Percentiles rank a stretch among this genome's conserved stretches.
Evolutionary conservation across 352 stramenopile genomes (phyloP).

Genomic region (Phytophthora litchii): DNA sequence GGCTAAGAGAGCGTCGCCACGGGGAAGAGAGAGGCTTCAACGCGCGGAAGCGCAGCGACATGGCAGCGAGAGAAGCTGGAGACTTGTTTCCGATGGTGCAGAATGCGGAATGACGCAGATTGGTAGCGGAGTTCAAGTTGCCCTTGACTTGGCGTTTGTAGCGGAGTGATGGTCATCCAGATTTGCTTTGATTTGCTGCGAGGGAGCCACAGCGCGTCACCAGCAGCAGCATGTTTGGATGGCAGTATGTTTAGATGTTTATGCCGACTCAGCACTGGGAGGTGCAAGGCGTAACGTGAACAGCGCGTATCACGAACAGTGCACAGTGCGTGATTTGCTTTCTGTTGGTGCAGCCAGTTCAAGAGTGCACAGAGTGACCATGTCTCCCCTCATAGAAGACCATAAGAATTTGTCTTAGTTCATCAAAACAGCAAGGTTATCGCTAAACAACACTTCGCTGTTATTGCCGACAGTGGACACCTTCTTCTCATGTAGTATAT

Average conservation of each 20-base stretch:
- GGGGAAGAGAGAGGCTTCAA: conserved; percentile 13
- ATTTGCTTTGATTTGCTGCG: conserved; percentile 23
- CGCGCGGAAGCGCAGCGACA: conserved; percentile 7
- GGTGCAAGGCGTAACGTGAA: conserved; percentile 18
- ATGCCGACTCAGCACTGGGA: not conserved
- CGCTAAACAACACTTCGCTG: too few species aligned
- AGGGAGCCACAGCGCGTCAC: conserved; percentile 21
- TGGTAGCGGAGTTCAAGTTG: conserved; percentile 22
- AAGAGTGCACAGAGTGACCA: too few species aligned
- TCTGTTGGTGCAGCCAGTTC: not conserved
- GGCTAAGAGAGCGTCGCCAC: conserved; percentile 20
- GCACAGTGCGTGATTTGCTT: conserved; percentile 7
- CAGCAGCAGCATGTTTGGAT: not conserved
- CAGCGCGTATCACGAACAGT: not conserved
- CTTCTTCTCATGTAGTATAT: too few species aligned
- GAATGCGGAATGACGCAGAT: conserved; percentile 27
- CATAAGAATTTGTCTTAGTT: too few species aligned
- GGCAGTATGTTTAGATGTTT: conserved; percentile 2
- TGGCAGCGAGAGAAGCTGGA: not conserved
- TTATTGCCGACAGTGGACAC: too few species aligned
- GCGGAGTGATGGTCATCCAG: conserved; percentile 15
- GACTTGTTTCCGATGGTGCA: conserved; percentile 39
- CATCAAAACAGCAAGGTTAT: too few species aligned
- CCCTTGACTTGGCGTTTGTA: conserved; percentile 20
- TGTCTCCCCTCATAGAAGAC: too few species aligned